phyloP scores from a whole-genome alignment of 305 asterid species.

The Fraxinus nigra region DNA sequence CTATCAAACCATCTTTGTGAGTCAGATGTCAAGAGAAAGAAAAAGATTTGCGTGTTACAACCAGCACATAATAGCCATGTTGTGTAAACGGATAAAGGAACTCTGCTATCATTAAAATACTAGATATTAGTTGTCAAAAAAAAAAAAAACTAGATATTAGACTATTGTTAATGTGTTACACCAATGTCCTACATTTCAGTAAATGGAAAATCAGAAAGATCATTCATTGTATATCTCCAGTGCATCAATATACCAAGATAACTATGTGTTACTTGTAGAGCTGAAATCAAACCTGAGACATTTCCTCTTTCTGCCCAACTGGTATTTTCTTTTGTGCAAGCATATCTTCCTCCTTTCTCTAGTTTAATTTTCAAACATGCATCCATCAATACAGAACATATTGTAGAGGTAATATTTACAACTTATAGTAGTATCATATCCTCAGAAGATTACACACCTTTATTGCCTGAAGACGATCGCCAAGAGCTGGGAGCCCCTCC shows the following conservation, averaged over 20 bases:
- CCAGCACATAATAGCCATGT: background rate
- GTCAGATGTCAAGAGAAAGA: background rate
- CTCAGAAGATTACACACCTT: constrained; percentile 48
- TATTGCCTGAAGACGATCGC: constrained; percentile 74
- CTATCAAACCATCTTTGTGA: background rate
- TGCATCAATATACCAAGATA: constrained; percentile 9
- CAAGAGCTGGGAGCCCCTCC: constrained; percentile 89
- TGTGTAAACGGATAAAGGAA: background rate
- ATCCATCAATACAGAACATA: constrained; percentile 25
- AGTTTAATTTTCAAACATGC: constrained; percentile 21
- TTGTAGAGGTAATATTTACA: constrained; percentile 17
- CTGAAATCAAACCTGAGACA: constrained; percentile 80
- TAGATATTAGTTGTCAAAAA: background rate
- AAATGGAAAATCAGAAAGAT: background rate
- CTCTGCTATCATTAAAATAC: background rate
- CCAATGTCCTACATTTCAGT: background rate
- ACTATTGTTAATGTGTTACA: background rate
- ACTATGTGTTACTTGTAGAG: background rate
- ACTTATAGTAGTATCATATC: constrained; percentile 10
- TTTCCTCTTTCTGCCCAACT: constrained; percentile 92
- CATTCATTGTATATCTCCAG: background rate
- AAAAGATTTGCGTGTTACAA: background rate
- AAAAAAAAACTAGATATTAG: background rate
- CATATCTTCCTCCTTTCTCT: constrained; percentile 97
- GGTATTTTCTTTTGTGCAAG: constrained; percentile 97